These are phyloP conservation scores for Lumnitzera racemosa DNA, from an alignment of 345 rosid species.

Conservation along the genomic window DNA sequence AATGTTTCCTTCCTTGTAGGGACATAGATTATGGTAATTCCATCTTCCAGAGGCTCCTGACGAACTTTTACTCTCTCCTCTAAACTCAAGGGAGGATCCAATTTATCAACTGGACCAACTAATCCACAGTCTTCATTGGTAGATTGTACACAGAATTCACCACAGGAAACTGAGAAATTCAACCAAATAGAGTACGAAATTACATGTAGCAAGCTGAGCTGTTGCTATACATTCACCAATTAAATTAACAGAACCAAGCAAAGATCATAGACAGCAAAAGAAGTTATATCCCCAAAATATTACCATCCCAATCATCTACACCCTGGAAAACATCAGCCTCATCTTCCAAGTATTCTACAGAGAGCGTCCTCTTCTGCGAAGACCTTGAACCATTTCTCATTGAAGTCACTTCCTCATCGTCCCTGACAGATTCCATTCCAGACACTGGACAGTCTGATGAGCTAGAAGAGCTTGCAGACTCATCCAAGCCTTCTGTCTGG, in stretches of 20 bases:
- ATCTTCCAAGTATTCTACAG: slow-evolving; percentile 69
- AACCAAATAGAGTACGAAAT: slow-evolving; percentile 8
- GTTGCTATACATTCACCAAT: slow-evolving; percentile 1
- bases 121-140: slow-evolving; percentile 21
- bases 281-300: slow-evolving; percentile 8
- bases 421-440: slow-evolving; percentile 7
- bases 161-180: slow-evolving; percentile 52
- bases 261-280: slow-evolving; percentile 1
- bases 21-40: slow-evolving; percentile 80
- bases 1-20: slow-evolving; percentile 83
- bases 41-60: slow-evolving; percentile 44
- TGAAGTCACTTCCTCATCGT: slow-evolving; percentile 28
- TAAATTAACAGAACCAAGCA: neutral
- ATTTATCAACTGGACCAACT: slow-evolving; percentile 15
- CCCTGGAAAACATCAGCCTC: slow-evolving; percentile 51
- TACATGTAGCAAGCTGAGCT: neutral
- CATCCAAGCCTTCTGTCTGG: slow-evolving; percentile 19
- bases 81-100: slow-evolving; percentile 21
- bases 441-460: slow-evolving; percentile 13
- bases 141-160: slow-evolving; percentile 52
- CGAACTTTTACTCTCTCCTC: slow-evolving; percentile 28
- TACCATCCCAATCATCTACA: slow-evolving; percentile 93
- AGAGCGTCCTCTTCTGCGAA: slow-evolving; percentile 32
- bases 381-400: slow-evolving; percentile 23
- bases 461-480: slow-evolving; percentile 16